These are phyloP conservation scores for Suhomyces pyralidae DNA, from an alignment of 805 yeast species.

Conservation along the genomic window DNA sequence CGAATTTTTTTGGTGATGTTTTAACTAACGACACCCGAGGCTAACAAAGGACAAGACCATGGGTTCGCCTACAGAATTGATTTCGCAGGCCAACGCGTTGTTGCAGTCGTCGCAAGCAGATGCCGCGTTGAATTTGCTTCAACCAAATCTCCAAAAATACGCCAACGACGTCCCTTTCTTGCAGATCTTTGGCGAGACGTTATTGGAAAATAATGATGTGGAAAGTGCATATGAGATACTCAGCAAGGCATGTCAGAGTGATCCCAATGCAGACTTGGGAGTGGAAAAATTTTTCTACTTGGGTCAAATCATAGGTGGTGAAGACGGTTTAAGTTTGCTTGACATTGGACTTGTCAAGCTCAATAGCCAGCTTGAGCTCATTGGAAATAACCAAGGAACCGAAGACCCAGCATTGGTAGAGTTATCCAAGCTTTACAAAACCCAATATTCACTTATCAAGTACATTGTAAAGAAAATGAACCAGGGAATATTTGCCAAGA, in stretches of 20 bases:
- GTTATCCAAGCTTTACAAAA: conserved; percentile 22
- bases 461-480: conserved; percentile 58
- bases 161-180: conserved; percentile 45
- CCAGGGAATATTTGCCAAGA: conserved; percentile 77
- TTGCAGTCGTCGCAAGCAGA: conserved; percentile 50
- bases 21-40: not conserved
- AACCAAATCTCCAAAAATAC: conserved; percentile 30
- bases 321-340: conserved; percentile 62
- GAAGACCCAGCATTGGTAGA: conserved; percentile 23
- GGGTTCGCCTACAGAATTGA: conserved; percentile 7
- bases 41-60: not conserved
- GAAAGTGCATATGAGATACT: conserved; percentile 72
- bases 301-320: conserved; percentile 88
- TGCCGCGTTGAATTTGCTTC: conserved; percentile 48
- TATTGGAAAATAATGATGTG: conserved; percentile 75
- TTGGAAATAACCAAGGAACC: conserved; percentile 19
- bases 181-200: conserved; percentile 69
- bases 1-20: conserved; percentile 1
- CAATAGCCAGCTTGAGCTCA: conserved; percentile 32
- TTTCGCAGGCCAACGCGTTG: conserved; percentile 42
- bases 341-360: conserved; percentile 60
- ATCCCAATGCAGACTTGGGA: conserved; percentile 62
- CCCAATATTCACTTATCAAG: conserved; percentile 19
- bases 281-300: conserved; percentile 83
- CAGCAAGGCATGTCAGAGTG: conserved; percentile 59